Evolutionary conservation across 2,329 filamentous ascomycete species (phyloP), one percentile per base, ranked within the genome.

Genomic region (Neophaeococcomyces aloes): DNA sequence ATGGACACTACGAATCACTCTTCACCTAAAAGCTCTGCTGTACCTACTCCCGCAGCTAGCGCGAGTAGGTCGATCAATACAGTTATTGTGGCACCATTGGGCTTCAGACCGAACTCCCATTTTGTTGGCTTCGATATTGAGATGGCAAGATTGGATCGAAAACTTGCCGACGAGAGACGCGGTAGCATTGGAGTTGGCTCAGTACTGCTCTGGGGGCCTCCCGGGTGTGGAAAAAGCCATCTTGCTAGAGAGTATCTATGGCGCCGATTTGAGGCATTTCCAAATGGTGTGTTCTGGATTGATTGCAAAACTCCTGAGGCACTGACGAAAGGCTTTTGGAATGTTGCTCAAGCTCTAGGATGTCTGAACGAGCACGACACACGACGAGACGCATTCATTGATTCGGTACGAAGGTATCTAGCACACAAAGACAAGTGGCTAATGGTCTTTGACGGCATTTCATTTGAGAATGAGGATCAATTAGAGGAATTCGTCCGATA

Each of bases 251-350:
- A 84, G 58, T 84, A 83, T 56, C 72, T 81, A 23, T 81, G 78
- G 53, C 59, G 66, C 3, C 72, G 82, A 53, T 72, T 68, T 29
- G 61, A 68, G 3, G 65, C 74, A 47, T 84, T 79, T 52, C 71
- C 74, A 0, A 79, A 78, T 1, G 81, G 81, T 1, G 69, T 83
- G 33, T 85, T 81, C 58, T 85, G 81, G 81, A 70, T 83, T 13
- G 71, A 78, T 38, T 76, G 78, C 7, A 79, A 77, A 50, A 76
- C 74, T 1, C 57, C 67, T 3, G 64, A 75, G 41, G 76, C 80
- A 38, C 66, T 77, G 27, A 72, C 72, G 41, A 73, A 76, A 37
- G 76, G 75, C 25, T 83, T 75, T 56, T 80, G 76, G 74, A 74
- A 78, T 38, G 80, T 84, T 48, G 78, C 76, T 1, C 73, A 74